Evolutionary conservation across 768 basidiomycete genomes (phyloP).

Genomic region (Tylopilus subfusipes): DNA sequence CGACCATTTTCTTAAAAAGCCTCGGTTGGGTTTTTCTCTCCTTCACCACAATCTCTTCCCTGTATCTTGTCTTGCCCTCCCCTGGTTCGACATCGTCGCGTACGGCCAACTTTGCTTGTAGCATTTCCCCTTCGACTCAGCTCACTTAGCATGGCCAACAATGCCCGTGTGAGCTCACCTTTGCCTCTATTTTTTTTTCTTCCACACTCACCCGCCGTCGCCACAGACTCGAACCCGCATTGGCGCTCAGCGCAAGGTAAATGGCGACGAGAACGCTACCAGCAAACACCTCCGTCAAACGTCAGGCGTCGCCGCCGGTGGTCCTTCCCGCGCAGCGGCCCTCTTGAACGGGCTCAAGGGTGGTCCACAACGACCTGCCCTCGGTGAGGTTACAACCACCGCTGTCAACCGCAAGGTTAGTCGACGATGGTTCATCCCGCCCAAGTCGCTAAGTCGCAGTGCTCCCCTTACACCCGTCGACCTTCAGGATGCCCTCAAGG

Average conservation of each 20-base stretch:
- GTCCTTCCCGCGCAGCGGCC: conserved; percentile 48
- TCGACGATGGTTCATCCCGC: conserved; percentile 2
- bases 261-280: conserved; percentile 76
- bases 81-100: conserved; percentile 14
- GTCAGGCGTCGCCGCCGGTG: conserved; percentile 45
- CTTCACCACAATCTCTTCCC: conserved; percentile 31
- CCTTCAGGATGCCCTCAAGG: conserved; percentile 40
- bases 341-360: conserved; percentile 47
- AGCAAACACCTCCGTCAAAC: conserved; percentile 63
- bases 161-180: conserved; percentile 49
- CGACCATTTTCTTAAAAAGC: conserved; percentile 23
- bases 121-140: conserved; percentile 20
- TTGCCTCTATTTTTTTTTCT: neutral
- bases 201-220: conserved; percentile 25
- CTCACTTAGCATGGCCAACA: conserved; percentile 50
- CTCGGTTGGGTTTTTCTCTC: conserved; percentile 29
- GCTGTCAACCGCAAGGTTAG: conserved; percentile 76
- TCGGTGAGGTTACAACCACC: conserved; percentile 77
- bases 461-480: neutral
- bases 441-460: neutral
- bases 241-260: conserved; percentile 60
- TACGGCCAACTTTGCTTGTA: conserved; percentile 13
- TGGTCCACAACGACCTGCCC: conserved; percentile 61
- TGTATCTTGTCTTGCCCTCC: conserved; percentile 13
- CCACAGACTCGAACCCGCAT: conserved; percentile 64